Conservation (phyloP, 2,329 filamentous ascomycete genomes). For the Phialocephala sp. region DNA sequence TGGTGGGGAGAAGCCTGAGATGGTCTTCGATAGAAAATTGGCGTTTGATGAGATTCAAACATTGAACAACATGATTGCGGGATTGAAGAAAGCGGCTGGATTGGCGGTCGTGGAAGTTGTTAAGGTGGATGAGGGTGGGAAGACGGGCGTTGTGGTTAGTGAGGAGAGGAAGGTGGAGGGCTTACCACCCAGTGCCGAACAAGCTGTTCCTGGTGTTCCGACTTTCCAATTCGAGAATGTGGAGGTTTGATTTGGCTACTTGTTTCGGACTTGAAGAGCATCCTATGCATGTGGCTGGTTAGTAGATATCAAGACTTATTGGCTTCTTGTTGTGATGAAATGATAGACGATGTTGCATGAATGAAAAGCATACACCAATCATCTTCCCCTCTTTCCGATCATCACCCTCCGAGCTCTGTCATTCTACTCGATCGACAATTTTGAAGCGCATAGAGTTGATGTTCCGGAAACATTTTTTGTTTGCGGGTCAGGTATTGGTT, state of each 20-base stretch:
- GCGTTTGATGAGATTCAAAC: constrained; percentile 83
- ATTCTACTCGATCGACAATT: neutral
- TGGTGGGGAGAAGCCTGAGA: constrained; percentile 66
- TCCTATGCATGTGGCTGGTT: neutral
- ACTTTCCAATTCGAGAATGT: constrained; percentile 88
- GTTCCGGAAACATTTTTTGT: neutral
- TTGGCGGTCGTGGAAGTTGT: constrained; percentile 76
- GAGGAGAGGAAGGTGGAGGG: constrained; percentile 62
- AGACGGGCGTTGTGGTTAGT: constrained; percentile 61
- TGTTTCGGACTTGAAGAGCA: neutral
- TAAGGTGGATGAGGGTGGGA: constrained; percentile 71
- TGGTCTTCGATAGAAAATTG: constrained; percentile 83
- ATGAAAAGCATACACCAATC: neutral
- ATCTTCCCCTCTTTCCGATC: neutral
- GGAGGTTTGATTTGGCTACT: constrained; percentile 40
- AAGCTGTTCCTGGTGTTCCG: constrained; percentile 81
- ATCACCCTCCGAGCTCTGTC: neutral
- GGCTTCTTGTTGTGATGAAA: neutral
- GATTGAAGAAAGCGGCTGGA: constrained; percentile 77
- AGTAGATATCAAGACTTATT: neutral
- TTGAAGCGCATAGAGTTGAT: neutral
- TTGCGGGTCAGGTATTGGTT: neutral
- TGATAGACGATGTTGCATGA: constrained; percentile 6
- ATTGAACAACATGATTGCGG: constrained; percentile 77
- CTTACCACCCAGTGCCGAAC: constrained; percentile 67